phyloP scores from a whole-genome alignment of 2,329 filamentous ascomycete genomes.

The Talaromyces sp. region DNA sequence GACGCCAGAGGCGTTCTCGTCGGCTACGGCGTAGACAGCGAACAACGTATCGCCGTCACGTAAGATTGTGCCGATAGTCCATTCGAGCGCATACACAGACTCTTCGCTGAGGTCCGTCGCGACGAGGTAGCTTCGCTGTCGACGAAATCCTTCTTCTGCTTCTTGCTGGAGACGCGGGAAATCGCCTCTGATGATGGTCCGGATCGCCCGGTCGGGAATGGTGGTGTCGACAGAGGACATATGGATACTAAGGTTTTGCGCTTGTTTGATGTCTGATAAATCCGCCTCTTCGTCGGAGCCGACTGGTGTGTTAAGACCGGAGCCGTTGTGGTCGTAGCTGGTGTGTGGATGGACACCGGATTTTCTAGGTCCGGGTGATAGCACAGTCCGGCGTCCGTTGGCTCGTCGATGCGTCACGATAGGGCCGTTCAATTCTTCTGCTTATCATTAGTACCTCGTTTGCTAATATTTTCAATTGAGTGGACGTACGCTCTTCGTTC shows the following conservation, averaged over 20 bases:
- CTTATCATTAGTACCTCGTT: background rate
- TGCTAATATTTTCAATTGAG: too few relatives aligned
- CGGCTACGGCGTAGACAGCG: slow-evolving; percentile 89
- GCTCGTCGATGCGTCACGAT: slow-evolving; percentile 18
- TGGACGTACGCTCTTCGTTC: slow-evolving; percentile 69
- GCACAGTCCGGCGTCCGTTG: slow-evolving; percentile 56
- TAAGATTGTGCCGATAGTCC: slow-evolving; percentile 93
- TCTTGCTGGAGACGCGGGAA: slow-evolving; percentile 68
- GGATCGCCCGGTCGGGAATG: slow-evolving; percentile 75
- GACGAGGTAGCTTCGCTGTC: slow-evolving; percentile 87
- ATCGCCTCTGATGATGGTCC: slow-evolving; percentile 86
- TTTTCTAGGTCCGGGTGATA: slow-evolving; percentile 40
- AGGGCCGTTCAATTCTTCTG: slow-evolving; percentile 16
- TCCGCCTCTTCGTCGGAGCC: slow-evolving; percentile 86
- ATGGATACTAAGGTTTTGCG: slow-evolving; percentile 76
- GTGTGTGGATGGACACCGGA: slow-evolving; percentile 72
- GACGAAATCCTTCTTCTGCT: slow-evolving; percentile 71
- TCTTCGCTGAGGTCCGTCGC: slow-evolving; percentile 93
- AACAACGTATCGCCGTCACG: slow-evolving; percentile 91
- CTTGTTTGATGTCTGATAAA: slow-evolving; percentile 76
- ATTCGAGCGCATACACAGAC: slow-evolving; percentile 90
- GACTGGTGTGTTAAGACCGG: slow-evolving; percentile 58
- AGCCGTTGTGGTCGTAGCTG: slow-evolving; percentile 70
- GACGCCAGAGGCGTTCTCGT: slow-evolving; percentile 57
- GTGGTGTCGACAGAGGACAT: slow-evolving; percentile 73